phyloP scores from a whole-genome alignment of 768 basidiomycete species.

The Trametes villosa region DNA sequence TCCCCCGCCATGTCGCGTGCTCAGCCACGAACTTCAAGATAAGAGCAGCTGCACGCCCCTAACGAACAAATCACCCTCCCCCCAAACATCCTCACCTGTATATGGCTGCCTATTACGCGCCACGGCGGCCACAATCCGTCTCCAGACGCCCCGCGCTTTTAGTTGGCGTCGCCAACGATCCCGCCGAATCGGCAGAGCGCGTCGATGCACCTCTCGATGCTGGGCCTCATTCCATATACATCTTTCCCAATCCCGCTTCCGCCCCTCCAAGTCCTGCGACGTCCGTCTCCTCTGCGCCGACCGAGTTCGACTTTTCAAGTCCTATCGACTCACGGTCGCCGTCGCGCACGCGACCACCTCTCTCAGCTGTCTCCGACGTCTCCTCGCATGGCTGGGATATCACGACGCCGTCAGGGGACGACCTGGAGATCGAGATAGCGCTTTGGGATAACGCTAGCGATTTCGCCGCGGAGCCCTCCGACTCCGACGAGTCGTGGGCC shows the following conservation, averaged over 20 bases:
- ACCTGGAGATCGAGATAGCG: conserved; percentile 26
- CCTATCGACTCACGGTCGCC: conserved; percentile 9
- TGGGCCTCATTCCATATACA: conserved; percentile 32
- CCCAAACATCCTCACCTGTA: not conserved
- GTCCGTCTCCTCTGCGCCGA: conserved; percentile 27
- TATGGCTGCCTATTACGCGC: conserved; percentile 28
- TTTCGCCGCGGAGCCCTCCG: not conserved
- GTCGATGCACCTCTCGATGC: not conserved
- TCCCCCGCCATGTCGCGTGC: not conserved
- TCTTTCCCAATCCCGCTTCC: conserved; percentile 34
- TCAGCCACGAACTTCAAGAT: conserved; percentile 3
- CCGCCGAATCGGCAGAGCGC: not conserved
- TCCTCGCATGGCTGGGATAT: not conserved
- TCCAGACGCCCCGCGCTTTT: too few species aligned
- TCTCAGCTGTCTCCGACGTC: not conserved
- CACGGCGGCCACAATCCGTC: conserved; percentile 7
- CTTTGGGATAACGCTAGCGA: conserved; percentile 28
- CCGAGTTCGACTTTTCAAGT: conserved; percentile 23
- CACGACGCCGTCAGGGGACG: conserved; percentile 3
- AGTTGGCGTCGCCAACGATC: not conserved
- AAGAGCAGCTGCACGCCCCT: conserved; percentile 1
- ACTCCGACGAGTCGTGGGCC: conserved; percentile 21
- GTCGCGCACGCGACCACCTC: not conserved
- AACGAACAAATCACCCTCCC: not conserved
- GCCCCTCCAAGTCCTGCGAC: conserved; percentile 28